Evolutionary conservation across 352 stramenopile genomes (phyloP), one percentile per base, ranked within the genome.

Genomic region (Globisporangium lucens): DNA sequence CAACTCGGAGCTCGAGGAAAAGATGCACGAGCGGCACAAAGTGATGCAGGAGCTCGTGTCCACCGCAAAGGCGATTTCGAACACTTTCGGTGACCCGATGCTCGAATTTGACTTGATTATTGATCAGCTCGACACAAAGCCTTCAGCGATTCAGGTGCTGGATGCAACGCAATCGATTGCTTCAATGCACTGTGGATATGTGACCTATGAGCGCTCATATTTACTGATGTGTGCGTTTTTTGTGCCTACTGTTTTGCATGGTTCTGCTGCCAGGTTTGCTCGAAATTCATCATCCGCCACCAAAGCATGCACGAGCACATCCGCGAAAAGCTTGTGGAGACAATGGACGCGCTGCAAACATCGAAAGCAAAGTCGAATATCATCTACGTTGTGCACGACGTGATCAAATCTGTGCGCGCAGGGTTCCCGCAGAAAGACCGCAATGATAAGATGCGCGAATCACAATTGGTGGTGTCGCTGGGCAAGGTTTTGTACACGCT

Each of bases 101-200:
- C 75, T 95, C 36, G 86, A 95, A 63, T 92, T 95, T 63, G 87
- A 95, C 58, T 75, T 95, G 70, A 63, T 95, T 2, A 82, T 94
- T 55, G 85, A 95, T 58, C 87, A 93, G 59, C 77, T 93, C 38
- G 86, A 93, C 70, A 95, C 86, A 12, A 95, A 93, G 38, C 84
- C 86, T 24, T 93, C 87, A 4, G 87, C 84, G 10, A 93, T 95
- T 74, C 85, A 92, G 73, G 85, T 95, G 72, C 9, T 57, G 51
- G 60, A 24, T 29, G 20, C 2, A 29, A 17, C 1, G 17, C 27
- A 30, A 35, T 56, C 27, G 52, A 49, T 13, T 38, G 17, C 7
- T 35, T 33, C 36, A 36, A 51, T 8, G 15, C 10, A n/a, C 61
- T 49, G 47, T 12, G 41, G 36, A 52, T 65, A n/a, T 46, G 27